Percentiles rank a stretch among this genome's conserved stretches.
Evolutionary conservation across 768 basidiomycete species (phyloP).

Genomic region (Postia placenta): DNA sequence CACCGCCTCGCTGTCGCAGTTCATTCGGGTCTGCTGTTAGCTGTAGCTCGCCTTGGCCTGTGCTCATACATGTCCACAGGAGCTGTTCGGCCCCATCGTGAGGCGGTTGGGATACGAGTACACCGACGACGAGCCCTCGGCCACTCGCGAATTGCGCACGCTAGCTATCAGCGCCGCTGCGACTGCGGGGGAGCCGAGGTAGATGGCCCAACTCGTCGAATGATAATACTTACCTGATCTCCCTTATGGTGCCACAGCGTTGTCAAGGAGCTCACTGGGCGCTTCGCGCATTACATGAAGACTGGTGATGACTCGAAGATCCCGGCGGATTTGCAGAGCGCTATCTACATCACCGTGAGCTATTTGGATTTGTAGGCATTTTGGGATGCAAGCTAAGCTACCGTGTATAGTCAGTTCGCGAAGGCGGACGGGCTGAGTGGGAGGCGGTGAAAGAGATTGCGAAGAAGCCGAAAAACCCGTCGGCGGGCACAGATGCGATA

Average conservation of each 20-base stretch:
- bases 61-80: slow-evolving; percentile 27
- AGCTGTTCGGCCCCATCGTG: slow-evolving; percentile 69
- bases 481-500: slow-evolving; percentile 67
- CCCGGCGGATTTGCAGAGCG: slow-evolving; percentile 68
- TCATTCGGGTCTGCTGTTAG: slow-evolving; percentile 45
- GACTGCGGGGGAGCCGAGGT: slow-evolving; percentile 36
- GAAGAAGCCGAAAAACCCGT: slow-evolving; percentile 68
- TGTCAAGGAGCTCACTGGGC: slow-evolving; percentile 60
- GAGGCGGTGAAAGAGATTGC: slow-evolving; percentile 64
- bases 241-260: slow-evolving; percentile 41
- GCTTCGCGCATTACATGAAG: slow-evolving; percentile 66
- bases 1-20: slow-evolving; percentile 48
- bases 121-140: slow-evolving; percentile 55
- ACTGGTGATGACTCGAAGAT: slow-evolving; percentile 74
- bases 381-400: neutral
- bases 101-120: slow-evolving; percentile 77
- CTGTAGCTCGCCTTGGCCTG: neutral
- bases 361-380: slow-evolving; percentile 3
- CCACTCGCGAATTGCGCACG: slow-evolving; percentile 67
- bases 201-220: slow-evolving; percentile 11
- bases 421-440: slow-evolving; percentile 73
- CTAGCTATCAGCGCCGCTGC: slow-evolving; percentile 59
- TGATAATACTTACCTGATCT: neutral
- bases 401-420: slow-evolving; percentile 50
- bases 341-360: slow-evolving; percentile 48